Evolutionary conservation across 257 asterid genomes (phyloP).

Genomic region (Plectranthus barbatus): DNA sequence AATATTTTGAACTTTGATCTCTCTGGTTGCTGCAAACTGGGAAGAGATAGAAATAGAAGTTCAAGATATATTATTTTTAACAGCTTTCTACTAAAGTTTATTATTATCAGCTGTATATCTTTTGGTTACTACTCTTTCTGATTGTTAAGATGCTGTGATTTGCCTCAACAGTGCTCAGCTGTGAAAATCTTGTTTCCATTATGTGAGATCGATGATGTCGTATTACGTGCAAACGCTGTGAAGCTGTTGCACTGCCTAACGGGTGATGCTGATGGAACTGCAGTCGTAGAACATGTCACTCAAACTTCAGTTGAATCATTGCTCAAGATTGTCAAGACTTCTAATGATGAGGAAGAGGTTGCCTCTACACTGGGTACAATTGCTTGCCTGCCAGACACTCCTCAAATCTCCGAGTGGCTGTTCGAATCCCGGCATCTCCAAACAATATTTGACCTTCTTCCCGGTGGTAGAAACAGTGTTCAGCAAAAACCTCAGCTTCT

Average conservation of each 20-base stretch:
- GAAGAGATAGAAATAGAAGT: too few species aligned
- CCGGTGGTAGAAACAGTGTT: constrained; percentile 12
- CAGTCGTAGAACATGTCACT: constrained; percentile 27
- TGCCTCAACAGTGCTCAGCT: constrained; percentile 44
- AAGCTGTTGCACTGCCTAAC: constrained; percentile 38
- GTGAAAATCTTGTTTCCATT: constrained; percentile 34
- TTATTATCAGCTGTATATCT: not conserved
- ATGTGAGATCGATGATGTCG: constrained; percentile 28
- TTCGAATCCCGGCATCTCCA: constrained; percentile 33
- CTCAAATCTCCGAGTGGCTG: constrained; percentile 41
- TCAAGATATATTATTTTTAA: too few species aligned
- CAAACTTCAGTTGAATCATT: constrained; percentile 32
- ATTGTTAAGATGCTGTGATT: too few species aligned
- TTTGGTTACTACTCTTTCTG: not conserved
- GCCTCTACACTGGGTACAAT: constrained; percentile 44
- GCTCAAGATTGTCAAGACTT: constrained; percentile 31
- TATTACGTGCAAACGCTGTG: constrained; percentile 40
- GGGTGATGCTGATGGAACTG: constrained; percentile 27
- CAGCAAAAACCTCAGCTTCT: constrained; percentile 21
- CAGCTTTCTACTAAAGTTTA: too few species aligned
- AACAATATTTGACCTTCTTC: constrained; percentile 22
- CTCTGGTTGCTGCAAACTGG: too few species aligned
- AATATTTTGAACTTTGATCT: not conserved
- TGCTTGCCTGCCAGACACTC: constrained; percentile 39
- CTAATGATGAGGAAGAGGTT: constrained; percentile 39